Base-by-base conservation (phyloP, 495 filamentous ascomycete species). In the Xylaria intraflava region DNA sequence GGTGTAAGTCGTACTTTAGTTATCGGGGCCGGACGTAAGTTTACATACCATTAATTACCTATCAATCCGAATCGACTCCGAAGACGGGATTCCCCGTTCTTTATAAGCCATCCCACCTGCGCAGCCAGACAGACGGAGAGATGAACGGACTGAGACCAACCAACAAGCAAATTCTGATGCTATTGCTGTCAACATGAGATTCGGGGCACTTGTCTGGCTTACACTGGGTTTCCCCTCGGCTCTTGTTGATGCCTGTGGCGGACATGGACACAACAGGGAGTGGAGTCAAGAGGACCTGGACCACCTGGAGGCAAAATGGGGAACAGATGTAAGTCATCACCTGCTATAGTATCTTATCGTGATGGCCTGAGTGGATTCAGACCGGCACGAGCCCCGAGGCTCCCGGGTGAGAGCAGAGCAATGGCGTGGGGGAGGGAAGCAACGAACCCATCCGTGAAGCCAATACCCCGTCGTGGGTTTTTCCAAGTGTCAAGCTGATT, bases 291-390 rank as follows among this genome's bases (percentile, higher is more conserved):
- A 73, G 20, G 62, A 67, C 27, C 53, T 76, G 8, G 67, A 72
- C 22, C 76, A 80, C 42, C 60, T 81, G 20, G 75, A 80, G 55
- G 64, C 54, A 58, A 81, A 78, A 67, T 81, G 80, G 78, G 75
- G 74, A 9, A 68, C 65, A 43, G 75, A 83, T 60, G 76, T 81
- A 64, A 60, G 69, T 47, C n/a, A 3, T 16, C 16, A 5, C 30
- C 19, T 3, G 6, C 7, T 16, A 36, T 35, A 17, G 8, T 51
- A 19, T 9, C 35, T 1, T 17, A 39, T 14, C 6, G 1, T 8
- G 12, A 26, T 44, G 20, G 16, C 2, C 17, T 38, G 11, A 8
- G 5, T 38, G 5, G 35, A 16, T 35, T 19, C 17, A 11, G 16
- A 3, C 1, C 17, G 35, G 35, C 35, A n/a, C 35, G 35, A 4